A percentile compares a stretch with the other conserved stretches of the same genome.
These are phyloP conservation scores for Diaporthe sp. DNA, from an alignment of 2,329 filamentous ascomycete genomes.

Conservation along the genomic window DNA sequence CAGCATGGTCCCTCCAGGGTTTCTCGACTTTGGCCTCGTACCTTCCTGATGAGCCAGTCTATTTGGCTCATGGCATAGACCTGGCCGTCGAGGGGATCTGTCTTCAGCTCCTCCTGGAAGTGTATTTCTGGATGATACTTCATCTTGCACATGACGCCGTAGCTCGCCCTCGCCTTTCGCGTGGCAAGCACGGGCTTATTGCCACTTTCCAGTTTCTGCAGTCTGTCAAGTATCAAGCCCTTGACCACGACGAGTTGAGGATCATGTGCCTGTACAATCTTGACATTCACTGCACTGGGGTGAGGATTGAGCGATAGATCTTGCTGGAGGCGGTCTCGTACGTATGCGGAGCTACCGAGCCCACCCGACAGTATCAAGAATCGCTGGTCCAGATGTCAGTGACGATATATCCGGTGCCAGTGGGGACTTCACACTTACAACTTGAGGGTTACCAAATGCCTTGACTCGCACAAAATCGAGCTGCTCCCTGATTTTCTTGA, in stretches of 20 bases:
- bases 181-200: conserved; percentile 53
- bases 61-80: conserved; percentile 54
- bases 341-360: conserved; percentile 57
- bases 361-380: conserved; percentile 58
- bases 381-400: conserved; percentile 42
- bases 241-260: conserved; percentile 66
- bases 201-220: conserved; percentile 57
- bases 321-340: conserved; percentile 54
- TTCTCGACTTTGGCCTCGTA: conserved; percentile 26
- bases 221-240: conserved; percentile 60
- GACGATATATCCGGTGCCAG: no score
- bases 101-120: conserved; percentile 46
- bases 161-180: conserved; percentile 54
- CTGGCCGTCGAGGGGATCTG: conserved; percentile 47
- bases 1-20: background rate
- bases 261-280: conserved; percentile 57
- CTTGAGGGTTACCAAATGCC: conserved; percentile 43
- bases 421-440: conserved; percentile 41
- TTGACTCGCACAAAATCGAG: conserved; percentile 51
- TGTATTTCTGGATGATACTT: conserved; percentile 50
- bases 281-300: conserved; percentile 47
- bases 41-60: conserved; percentile 54
- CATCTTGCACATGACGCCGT: conserved; percentile 52
- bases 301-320: conserved; percentile 47
- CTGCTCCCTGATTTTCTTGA: conserved; percentile 51